Conservation (phyloP, 108 stramenopile genomes). For the Fragilariopsis cylindrus region DNA sequence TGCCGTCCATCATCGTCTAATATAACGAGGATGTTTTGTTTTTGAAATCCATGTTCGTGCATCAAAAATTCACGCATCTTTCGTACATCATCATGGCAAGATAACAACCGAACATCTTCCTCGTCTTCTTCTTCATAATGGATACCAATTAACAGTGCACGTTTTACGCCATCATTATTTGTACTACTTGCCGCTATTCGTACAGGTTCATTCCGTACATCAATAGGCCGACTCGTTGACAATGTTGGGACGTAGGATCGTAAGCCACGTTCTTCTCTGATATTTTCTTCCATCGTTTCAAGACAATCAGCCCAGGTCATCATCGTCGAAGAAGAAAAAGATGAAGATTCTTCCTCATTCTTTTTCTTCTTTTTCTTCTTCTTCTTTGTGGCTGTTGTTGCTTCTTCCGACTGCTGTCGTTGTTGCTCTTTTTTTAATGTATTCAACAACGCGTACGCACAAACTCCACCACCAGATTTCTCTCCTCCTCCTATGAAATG, state of each 20-base stretch:
- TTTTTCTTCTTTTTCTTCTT: conserved; percentile 35
- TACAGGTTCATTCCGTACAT: conserved; percentile 32
- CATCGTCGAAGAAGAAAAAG: too few relatives aligned
- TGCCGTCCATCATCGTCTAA: conserved; percentile 73
- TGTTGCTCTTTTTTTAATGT: conserved; percentile 38
- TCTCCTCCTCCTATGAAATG: conserved; percentile 38
- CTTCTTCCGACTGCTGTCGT: not conserved
- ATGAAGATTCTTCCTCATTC: not conserved
- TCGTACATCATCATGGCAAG: conserved; percentile 87
- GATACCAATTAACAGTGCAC: conserved; percentile 84
- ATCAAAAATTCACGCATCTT: conserved; percentile 84
- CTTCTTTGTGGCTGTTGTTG: conserved; percentile 20
- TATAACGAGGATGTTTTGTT: conserved; percentile 66
- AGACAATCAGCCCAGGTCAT: conserved; percentile 32
- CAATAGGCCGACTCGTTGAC: conserved; percentile 50
- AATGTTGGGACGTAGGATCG: conserved; percentile 42
- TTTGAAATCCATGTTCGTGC: conserved; percentile 69
- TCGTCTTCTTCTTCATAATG: conserved; percentile 81
- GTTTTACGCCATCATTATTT: conserved; percentile 39
- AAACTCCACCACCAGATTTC: conserved; percentile 85
- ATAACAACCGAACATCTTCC: conserved; percentile 22
- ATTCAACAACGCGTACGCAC: conserved; percentile 81
- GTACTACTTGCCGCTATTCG: conserved; percentile 42
- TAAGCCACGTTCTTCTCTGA: conserved; percentile 24
- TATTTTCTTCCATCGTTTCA: conserved; percentile 32